Conservation (phyloP, 805 yeast species). For the Candida parachauliodes region DNA sequence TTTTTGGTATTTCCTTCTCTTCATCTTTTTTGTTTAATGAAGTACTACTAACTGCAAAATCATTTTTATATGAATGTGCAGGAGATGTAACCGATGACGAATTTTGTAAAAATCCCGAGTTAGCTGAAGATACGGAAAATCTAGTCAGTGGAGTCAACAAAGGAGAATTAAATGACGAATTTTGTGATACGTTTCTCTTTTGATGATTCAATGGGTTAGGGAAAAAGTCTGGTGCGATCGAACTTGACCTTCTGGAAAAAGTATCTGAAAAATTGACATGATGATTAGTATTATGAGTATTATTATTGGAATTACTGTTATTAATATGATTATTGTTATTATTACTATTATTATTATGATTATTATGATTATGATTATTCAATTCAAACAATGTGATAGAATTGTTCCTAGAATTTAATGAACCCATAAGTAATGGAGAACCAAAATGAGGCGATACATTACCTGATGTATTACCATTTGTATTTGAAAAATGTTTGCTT, state of each 20-base stretch:
- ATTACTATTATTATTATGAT: too few relatives aligned
- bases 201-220: conserved; percentile 28
- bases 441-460: conserved; percentile 27
- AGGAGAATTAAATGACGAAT: conserved; percentile 27
- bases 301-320: too few relatives aligned
- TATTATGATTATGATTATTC: conserved; percentile 2
- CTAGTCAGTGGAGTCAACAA: conserved; percentile 21
- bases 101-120: conserved; percentile 8
- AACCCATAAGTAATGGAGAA: conserved; percentile 26
- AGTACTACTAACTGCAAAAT: conserved; percentile 5
- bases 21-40: conserved; percentile 7
- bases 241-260: conserved; percentile 35
- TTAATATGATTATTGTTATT: conserved; percentile 11
- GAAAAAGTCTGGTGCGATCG: conserved; percentile 42
- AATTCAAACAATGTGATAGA: conserved; percentile 35
- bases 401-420: conserved; percentile 34
- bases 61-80: conserved; percentile 3
- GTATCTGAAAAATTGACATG: conserved; percentile 20
- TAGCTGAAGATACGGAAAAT: conserved; percentile 19
- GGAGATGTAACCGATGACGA: conserved; percentile 5
- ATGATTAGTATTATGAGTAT: conserved; percentile 4
- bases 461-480: conserved; percentile 7
- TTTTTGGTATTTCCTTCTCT: conserved; percentile 11
- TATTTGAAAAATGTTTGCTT: conserved; percentile 6
- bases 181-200: conserved; percentile 28